Base-by-base conservation (phyloP, 192 early-diverging fungal species). In the Coemansia sp. region DNA sequence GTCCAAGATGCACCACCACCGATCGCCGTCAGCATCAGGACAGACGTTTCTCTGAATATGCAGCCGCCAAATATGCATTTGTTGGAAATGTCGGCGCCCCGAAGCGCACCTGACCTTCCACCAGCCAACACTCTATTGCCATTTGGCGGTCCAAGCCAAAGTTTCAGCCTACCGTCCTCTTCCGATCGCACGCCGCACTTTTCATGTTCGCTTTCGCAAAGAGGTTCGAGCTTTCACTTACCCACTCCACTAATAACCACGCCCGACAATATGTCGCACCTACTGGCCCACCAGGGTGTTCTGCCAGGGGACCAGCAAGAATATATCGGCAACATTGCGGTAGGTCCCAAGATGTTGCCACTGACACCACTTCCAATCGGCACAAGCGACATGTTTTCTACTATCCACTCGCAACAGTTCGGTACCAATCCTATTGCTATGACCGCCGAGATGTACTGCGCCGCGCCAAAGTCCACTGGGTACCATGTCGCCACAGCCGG, bases 241-340 rank as follows among this genome's bases (percentile, higher is more conserved):
- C 38, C 52, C 5, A 15, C 62, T 10, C 62, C 70, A 27, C 27
- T 71, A 0, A 71, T 71, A 18, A 34, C 70, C n/a, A 58, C 70
- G 29, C 70, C 70, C 7, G 70, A 71, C 31, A 71, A 39, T 11
- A 29, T 71, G 62, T 55, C 63, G 5, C 70, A 71, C 15, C 49
- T 71, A 20, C 33, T 71, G 62, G 63, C 62, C 4, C 27, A 57
- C 50, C 49, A 57, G 13, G 70, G 63, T n/a, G 49, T 71, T 16
- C n/a, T 31, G 36, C 60, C 62, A 24, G 38, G 39, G 31, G 41
- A 71, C 13, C 50, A 71, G 1, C 62, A 65, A 29, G n/a, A 34
- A n/a, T 44, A 43, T n/a, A 5, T 53, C 7, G 38, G 31, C 47
- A 70, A 60, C 24, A 39, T 1, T 22, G 7, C 20, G 9, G 5